Evolutionary conservation across 2,329 filamentous ascomycete genomes (phyloP).

Genomic region (Didymella lethalis): DNA sequence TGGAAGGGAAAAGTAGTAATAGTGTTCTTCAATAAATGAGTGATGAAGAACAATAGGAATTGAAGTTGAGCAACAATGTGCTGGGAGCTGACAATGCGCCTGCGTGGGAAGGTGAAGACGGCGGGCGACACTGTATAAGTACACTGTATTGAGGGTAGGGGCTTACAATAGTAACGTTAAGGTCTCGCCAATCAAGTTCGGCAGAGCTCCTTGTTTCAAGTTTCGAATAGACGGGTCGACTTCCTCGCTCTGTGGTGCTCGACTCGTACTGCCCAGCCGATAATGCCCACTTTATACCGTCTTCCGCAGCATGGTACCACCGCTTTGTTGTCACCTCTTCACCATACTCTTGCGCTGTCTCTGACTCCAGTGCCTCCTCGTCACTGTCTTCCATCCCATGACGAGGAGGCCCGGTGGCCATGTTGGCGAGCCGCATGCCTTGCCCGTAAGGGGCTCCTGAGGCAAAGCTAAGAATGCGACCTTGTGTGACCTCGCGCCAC

Average conservation of each 20-base stretch:
- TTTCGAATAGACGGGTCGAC: slow-evolving; percentile 38
- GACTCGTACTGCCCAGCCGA: slow-evolving; percentile 32
- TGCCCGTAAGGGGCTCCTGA: slow-evolving; percentile 29
- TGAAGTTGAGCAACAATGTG: slow-evolving; percentile 37
- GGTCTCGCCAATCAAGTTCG: slow-evolving; percentile 42
- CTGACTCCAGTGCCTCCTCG: slow-evolving; percentile 32
- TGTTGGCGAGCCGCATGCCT: slow-evolving; percentile 34
- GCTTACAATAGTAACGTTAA: slow-evolving; percentile 41
- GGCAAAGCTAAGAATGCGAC: slow-evolving; percentile 41
- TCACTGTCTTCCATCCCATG: slow-evolving; percentile 40
- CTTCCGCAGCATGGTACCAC: slow-evolving; percentile 32
- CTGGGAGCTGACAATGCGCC: slow-evolving; percentile 40
- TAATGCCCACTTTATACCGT: slow-evolving; percentile 43
- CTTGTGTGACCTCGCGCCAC: slow-evolving; percentile 35
- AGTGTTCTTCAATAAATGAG: slow-evolving; percentile 38
- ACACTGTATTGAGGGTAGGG: slow-evolving; percentile 30
- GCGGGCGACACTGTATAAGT: slow-evolving; percentile 44
- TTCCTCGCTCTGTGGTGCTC: slow-evolving; percentile 40
- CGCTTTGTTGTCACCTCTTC: slow-evolving; percentile 32
- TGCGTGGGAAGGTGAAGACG: slow-evolving; percentile 41
- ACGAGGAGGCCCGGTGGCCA: slow-evolving; percentile 32
- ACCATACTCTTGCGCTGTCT: slow-evolving; percentile 27
- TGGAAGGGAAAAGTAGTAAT: slow-evolving; percentile 25
- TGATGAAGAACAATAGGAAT: slow-evolving; percentile 45
- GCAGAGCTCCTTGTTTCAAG: slow-evolving; percentile 48